Percentiles rank a stretch among this genome's conserved stretches.
Evolutionary conservation across 306 rosid genomes (phyloP).

Genomic region (Lathyrus sativus): DNA sequence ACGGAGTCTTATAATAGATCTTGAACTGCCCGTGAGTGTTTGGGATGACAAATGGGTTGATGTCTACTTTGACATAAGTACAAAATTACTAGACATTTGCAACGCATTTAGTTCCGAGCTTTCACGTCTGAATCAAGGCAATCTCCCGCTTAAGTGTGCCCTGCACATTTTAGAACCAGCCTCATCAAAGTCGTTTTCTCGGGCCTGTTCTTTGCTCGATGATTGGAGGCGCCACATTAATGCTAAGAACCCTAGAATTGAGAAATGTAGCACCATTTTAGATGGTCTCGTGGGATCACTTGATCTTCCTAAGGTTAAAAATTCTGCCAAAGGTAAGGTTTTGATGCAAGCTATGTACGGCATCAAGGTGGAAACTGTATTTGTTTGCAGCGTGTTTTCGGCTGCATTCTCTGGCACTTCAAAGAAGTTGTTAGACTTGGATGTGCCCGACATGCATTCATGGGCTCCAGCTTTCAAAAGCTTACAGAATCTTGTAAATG

Average conservation of each 20-base stretch:
- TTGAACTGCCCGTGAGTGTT: slow-evolving; percentile 65
- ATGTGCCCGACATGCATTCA: slow-evolving; percentile 48
- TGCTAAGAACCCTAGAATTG: slow-evolving; percentile 58
- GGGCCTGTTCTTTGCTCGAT: slow-evolving; percentile 63
- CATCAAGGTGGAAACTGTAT: slow-evolving; percentile 69
- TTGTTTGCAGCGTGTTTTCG: slow-evolving; percentile 68
- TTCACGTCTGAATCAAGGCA: slow-evolving; percentile 71
- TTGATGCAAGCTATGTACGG: slow-evolving; percentile 86
- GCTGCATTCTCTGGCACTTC: slow-evolving; percentile 64
- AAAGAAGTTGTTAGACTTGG: slow-evolving; percentile 51
- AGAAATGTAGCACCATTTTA: slow-evolving; percentile 55
- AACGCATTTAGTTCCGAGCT: slow-evolving; percentile 75
- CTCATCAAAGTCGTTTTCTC: slow-evolving; percentile 51
- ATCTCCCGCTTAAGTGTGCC: slow-evolving; percentile 61
- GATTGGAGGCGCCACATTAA: slow-evolving; percentile 62
- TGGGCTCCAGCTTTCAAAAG: slow-evolving; percentile 71
- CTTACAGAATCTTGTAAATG: slow-evolving; percentile 64
- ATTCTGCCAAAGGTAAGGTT: slow-evolving; percentile 79
- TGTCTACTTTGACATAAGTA: slow-evolving; percentile 75
- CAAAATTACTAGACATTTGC: slow-evolving; percentile 78
- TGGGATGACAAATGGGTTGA: slow-evolving; percentile 95
- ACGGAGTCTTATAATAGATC: slow-evolving; percentile 52
- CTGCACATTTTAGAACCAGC: slow-evolving; percentile 60
- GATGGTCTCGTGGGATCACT: slow-evolving; percentile 61
- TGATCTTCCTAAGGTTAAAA: slow-evolving; percentile 81